A percentile compares a stretch with the other conserved stretches of the same genome.
phyloP scores from a whole-genome alignment of 306 rosid species.

The Citrullus colocynthis region DNA sequence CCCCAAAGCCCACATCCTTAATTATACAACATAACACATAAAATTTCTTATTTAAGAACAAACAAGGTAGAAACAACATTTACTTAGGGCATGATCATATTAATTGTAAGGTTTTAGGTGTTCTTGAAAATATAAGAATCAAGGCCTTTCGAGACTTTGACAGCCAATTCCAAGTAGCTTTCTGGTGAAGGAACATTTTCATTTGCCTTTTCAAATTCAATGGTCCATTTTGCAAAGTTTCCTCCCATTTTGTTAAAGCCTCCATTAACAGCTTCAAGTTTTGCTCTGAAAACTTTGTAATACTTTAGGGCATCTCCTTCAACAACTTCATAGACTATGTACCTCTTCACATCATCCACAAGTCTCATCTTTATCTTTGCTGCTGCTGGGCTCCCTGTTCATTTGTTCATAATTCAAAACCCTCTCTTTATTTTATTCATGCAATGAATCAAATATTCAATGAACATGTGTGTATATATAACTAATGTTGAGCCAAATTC shows the following conservation, averaged over 20 bases:
- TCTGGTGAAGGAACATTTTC: conserved; percentile 9
- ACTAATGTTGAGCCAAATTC: too few relatives aligned
- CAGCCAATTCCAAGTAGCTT: background rate
- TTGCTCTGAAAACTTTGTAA: background rate
- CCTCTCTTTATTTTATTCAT: background rate
- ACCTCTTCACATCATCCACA: conserved; percentile 1
- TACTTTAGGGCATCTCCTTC: background rate
- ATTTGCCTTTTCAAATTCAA: conserved; percentile 14
- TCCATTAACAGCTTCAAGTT: background rate
- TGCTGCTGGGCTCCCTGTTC: background rate
- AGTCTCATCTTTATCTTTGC: background rate
- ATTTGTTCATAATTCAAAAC: background rate
- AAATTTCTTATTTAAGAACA: background rate
- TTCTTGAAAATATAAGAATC: conserved; percentile 5
- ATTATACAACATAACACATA: background rate
- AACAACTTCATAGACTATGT: background rate
- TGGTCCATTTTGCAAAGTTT: conserved; percentile 5
- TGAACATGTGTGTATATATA: background rate
- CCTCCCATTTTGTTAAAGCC: background rate
- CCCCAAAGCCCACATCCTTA: background rate
- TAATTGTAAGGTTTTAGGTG: background rate
- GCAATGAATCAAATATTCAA: background rate
- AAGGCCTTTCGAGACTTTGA: conserved; percentile 11
- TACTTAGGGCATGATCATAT: background rate
- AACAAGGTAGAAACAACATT: background rate